These are phyloP conservation scores for Elsinoe arachidis DNA, from an alignment of 2,329 filamentous ascomycete genomes.

Conservation along the genomic window DNA sequence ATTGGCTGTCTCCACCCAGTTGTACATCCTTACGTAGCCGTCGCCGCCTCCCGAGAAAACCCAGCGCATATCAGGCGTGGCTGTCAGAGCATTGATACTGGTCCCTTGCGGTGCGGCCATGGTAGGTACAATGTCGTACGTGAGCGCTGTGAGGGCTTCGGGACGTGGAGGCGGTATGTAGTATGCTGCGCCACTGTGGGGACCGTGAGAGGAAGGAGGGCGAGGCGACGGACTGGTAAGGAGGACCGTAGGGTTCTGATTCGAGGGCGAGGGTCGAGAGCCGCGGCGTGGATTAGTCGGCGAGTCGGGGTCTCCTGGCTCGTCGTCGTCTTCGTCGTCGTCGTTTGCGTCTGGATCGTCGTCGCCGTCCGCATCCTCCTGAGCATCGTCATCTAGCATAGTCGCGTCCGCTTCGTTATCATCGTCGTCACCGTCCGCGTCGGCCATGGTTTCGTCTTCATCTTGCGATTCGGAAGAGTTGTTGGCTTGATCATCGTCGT, in stretches of 20 bases:
- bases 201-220: slow-evolving; percentile 27
- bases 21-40: slow-evolving; percentile 94
- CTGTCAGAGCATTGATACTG: slow-evolving; percentile 84
- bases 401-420: slow-evolving; percentile 20
- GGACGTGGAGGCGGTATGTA: slow-evolving; percentile 47
- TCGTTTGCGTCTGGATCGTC: slow-evolving; percentile 26
- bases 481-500: slow-evolving; percentile 33
- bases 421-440: slow-evolving; percentile 28
- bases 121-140: slow-evolving; percentile 93
- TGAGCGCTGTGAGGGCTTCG: slow-evolving; percentile 67
- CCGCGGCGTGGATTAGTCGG: slow-evolving; percentile 32
- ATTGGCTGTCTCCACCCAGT: slow-evolving; percentile 90
- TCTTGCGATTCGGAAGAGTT: slow-evolving; percentile 33
- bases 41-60: slow-evolving; percentile 91
- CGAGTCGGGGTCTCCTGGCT: slow-evolving; percentile 39
- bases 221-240: slow-evolving; percentile 41
- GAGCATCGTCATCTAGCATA: slow-evolving; percentile 24
- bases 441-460: slow-evolving; percentile 37
- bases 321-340: slow-evolving; percentile 26
- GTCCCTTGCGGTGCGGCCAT: slow-evolving; percentile 95
- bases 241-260: slow-evolving; percentile 38
- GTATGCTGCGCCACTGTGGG: slow-evolving; percentile 19
- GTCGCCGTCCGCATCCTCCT: slow-evolving; percentile 27
- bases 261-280: slow-evolving; percentile 19
- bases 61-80: slow-evolving; percentile 89